Percentiles rank a stretch among this genome's conserved stretches.
phyloP scores from a whole-genome alignment of 108 stramenopile species.

The Stephanodiscus triporus region DNA sequence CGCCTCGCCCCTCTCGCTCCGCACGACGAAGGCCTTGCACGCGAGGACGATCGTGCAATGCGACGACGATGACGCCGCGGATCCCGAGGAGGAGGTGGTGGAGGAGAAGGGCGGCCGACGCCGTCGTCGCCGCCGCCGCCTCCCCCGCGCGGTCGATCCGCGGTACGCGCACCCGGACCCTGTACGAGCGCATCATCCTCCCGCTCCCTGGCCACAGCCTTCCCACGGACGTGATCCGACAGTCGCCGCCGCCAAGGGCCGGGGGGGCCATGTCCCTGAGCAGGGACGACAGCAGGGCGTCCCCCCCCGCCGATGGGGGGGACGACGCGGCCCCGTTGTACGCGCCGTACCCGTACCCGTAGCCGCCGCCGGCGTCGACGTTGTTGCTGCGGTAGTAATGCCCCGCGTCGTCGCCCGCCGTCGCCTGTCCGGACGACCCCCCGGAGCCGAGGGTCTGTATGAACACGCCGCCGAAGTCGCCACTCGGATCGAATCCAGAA shows the following conservation, averaged over 20 bases:
- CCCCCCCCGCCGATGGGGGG: slow-evolving; percentile 7
- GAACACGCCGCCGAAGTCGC: neutral
- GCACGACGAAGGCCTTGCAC: slow-evolving; percentile 49
- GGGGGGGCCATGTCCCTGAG: slow-evolving; percentile 33
- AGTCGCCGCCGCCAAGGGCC: slow-evolving; percentile 23
- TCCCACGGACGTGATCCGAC: slow-evolving; percentile 18
- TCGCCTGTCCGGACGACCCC: neutral
- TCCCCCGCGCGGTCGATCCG: slow-evolving; percentile 32
- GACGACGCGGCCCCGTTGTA: no score
- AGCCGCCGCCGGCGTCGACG: slow-evolving; percentile 2
- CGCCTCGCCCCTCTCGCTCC: slow-evolving; percentile 30
- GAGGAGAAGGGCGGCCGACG: neutral
- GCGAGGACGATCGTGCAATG: slow-evolving; percentile 37
- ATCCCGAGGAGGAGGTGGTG: neutral
- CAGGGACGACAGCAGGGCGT: slow-evolving; percentile 30
- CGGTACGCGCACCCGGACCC: slow-evolving; percentile 53
- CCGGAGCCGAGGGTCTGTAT: slow-evolving; percentile 25
- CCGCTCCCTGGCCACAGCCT: slow-evolving; percentile 69
- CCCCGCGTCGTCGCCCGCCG: neutral
- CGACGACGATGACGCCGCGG: slow-evolving; percentile 3
- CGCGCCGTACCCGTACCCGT: neutral
- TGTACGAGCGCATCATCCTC: slow-evolving; percentile 82
- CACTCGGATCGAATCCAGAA: neutral
- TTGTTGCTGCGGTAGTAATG: slow-evolving; percentile 16
- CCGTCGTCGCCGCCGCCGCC: slow-evolving; percentile 36